A percentile compares a stretch with the other conserved stretches of the same genome.
These are phyloP conservation scores for Agaricus blazei DNA, from an alignment of 768 basidiomycete genomes.

Conservation along the genomic window DNA sequence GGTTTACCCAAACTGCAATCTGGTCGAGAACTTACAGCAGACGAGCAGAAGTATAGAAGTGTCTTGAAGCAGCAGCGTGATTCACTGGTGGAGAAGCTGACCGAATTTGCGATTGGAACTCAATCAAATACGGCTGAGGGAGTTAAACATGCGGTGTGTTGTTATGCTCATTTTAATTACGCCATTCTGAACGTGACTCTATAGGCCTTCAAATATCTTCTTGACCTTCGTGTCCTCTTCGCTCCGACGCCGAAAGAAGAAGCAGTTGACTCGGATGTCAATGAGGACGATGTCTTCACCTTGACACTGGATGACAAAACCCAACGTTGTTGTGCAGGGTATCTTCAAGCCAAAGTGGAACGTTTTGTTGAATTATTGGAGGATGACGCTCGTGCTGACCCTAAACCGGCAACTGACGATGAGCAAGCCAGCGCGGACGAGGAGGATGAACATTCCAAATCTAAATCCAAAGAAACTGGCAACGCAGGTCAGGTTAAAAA, in stretches of 20 bases:
- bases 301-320: conserved; percentile 74
- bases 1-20: conserved; percentile 34
- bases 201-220: conserved; percentile 81
- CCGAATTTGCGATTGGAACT: conserved; percentile 80
- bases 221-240: conserved; percentile 80
- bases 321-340: conserved; percentile 87
- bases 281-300: conserved; percentile 39
- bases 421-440: conserved; percentile 27
- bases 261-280: neutral
- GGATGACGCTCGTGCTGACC: conserved; percentile 34
- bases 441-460: conserved; percentile 12
- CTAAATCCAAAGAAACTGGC: conserved; percentile 10
- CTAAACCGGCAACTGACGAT: conserved; percentile 31
- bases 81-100: conserved; percentile 66
- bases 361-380: conserved; percentile 68
- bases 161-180: neutral
- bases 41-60: conserved; percentile 51
- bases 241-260: conserved; percentile 26
- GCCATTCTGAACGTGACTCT: conserved; percentile 2
- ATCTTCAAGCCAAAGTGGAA: conserved; percentile 87
- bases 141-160: conserved; percentile 76
- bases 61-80: conserved; percentile 63
- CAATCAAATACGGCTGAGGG: conserved; percentile 82
- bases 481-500: conserved; percentile 25
- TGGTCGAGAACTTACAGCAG: conserved; percentile 47